A percentile compares a stretch with the other conserved stretches of the same genome.
phyloP scores from a whole-genome alignment of 257 asterid genomes.

The Haberlea rhodopensis region DNA sequence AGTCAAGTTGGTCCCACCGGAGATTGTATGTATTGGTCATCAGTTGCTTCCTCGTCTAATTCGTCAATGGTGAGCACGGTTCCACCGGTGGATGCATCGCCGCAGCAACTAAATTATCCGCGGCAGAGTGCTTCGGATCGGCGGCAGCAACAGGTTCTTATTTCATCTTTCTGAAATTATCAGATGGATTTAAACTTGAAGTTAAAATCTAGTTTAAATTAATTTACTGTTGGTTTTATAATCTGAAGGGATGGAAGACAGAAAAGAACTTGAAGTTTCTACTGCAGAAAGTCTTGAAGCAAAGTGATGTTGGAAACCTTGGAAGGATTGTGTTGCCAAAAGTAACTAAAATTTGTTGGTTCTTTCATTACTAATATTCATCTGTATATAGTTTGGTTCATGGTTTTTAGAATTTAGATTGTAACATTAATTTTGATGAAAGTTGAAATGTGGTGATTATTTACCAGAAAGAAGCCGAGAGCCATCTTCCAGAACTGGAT shows the following conservation, averaged over 20 bases:
- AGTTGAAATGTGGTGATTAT: not conserved
- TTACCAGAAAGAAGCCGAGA: slow-evolving; percentile 83
- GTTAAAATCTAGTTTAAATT: not conserved
- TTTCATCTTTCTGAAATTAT: too few species aligned
- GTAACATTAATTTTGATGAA: slow-evolving; percentile 14
- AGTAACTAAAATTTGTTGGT: slow-evolving; percentile 31
- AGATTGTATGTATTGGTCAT: slow-evolving; percentile 55
- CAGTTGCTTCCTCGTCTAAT: slow-evolving; percentile 21
- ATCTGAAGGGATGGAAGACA: slow-evolving; percentile 46
- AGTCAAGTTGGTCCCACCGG: slow-evolving; percentile 28
- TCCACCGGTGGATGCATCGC: slow-evolving; percentile 34
- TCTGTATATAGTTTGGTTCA: not conserved
- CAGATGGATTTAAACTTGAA: not conserved
- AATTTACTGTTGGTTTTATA: not conserved
- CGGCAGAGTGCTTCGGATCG: slow-evolving; percentile 38
- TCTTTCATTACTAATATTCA: not conserved
- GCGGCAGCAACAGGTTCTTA: slow-evolving; percentile 46
- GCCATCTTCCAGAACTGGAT: slow-evolving; percentile 86
- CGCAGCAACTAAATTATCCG: slow-evolving; percentile 35
- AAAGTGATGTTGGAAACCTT: slow-evolving; percentile 92
- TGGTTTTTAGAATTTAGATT: not conserved
- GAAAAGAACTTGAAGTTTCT: slow-evolving; percentile 83
- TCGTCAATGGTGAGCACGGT: slow-evolving; percentile 21
- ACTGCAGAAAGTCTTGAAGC: slow-evolving; percentile 96
- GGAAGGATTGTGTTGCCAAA: slow-evolving; percentile 97